Evolutionary conservation across 768 basidiomycete species (phyloP).

Genomic region (Wakefieldia striispora): DNA sequence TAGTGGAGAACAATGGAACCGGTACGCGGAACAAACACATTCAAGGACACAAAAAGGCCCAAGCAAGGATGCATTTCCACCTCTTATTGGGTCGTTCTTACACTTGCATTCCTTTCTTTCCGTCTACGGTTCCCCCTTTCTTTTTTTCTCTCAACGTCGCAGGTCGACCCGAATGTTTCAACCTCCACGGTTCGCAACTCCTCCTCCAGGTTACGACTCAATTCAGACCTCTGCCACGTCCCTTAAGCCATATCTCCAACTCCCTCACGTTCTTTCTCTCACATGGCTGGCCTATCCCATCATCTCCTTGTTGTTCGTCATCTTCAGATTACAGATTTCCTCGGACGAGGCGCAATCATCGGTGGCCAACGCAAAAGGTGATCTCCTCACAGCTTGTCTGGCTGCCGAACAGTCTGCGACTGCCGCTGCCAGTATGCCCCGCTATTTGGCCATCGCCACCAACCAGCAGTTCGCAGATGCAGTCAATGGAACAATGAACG

Average conservation of each 20-base stretch:
- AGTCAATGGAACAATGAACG: slow-evolving; percentile 76
- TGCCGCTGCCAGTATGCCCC: slow-evolving; percentile 79
- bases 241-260: slow-evolving; percentile 80
- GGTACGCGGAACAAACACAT: slow-evolving; percentile 11
- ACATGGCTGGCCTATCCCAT: slow-evolving; percentile 92
- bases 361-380: slow-evolving; percentile 65
- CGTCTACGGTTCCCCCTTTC: slow-evolving; percentile 9
- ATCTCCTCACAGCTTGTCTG: slow-evolving; percentile 79
- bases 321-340: slow-evolving; percentile 77
- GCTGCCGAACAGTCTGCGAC: slow-evolving; percentile 85
- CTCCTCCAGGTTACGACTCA: slow-evolving; percentile 60
- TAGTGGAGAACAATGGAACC: slow-evolving; percentile 28
- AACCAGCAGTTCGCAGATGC: slow-evolving; percentile 77
- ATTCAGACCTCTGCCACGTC: slow-evolving; percentile 30
- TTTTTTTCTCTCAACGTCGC: slow-evolving; percentile 30
- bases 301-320: slow-evolving; percentile 83
- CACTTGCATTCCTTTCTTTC: slow-evolving; percentile 7
- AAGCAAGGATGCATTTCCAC: slow-evolving; percentile 9
- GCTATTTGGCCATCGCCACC: slow-evolving; percentile 82
- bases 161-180: slow-evolving; percentile 37
- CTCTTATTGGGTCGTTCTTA: slow-evolving; percentile 14
- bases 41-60: slow-evolving; percentile 23
- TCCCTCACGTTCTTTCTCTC: slow-evolving; percentile 80
- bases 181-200: slow-evolving; percentile 32
- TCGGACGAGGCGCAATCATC: slow-evolving; percentile 65